Conservation (phyloP, 352 stramenopile genomes). For the Pythium biforme region DNA sequence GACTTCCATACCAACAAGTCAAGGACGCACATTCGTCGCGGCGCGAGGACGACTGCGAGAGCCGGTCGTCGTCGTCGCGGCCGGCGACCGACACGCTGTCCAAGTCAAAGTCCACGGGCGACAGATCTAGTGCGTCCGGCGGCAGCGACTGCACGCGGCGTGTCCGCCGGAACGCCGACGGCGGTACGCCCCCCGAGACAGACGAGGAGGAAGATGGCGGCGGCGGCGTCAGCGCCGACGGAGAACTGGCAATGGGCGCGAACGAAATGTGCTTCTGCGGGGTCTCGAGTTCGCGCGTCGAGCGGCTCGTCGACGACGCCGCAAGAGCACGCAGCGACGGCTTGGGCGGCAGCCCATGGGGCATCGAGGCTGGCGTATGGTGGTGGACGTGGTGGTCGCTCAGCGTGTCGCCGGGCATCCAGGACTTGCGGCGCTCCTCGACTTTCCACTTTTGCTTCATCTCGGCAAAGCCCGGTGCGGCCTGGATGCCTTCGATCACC, state of each 20-base stretch:
- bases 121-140: constrained; percentile 50
- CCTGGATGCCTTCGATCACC: constrained; percentile 64
- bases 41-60: constrained; percentile 74
- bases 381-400: not conserved
- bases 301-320: constrained; percentile 15
- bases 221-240: constrained; percentile 15
- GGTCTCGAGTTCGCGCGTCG: constrained; percentile 25
- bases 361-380: too few species aligned
- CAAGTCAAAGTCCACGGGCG: constrained; percentile 69
- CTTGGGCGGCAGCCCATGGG: constrained; percentile 19
- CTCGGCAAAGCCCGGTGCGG: constrained; percentile 42
- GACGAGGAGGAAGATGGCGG: constrained; percentile 1
- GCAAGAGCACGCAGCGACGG: constrained; percentile 23
- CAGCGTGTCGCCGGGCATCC: constrained; percentile 60
- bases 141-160: constrained; percentile 64
- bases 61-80: constrained; percentile 42
- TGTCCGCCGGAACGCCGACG: constrained; percentile 28
- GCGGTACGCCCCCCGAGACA: not conserved
- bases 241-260: constrained; percentile 1
- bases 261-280: constrained; percentile 32
- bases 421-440: constrained; percentile 72
- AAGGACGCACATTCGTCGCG: constrained; percentile 76
- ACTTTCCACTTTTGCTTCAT: constrained; percentile 46
- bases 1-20: too few species aligned
- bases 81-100: constrained; percentile 81